Conservation (phyloP, 2,329 filamentous ascomycete genomes). For the Cordyceps farinosa region DNA sequence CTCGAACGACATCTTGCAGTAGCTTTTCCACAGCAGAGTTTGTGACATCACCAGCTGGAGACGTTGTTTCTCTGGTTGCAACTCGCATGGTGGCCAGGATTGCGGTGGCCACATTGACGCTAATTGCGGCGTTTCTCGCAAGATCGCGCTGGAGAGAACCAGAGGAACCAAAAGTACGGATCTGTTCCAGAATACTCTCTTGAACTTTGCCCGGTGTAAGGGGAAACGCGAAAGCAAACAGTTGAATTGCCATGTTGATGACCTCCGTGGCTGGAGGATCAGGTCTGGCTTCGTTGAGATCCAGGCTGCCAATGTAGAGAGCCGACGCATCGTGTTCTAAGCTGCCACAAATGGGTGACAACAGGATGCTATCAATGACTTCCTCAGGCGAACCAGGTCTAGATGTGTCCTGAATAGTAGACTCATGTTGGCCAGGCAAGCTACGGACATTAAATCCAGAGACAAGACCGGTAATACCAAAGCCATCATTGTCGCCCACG, state of each 20-base stretch:
- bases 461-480: slow-evolving; percentile 85
- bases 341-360: slow-evolving; percentile 74
- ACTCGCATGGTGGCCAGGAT: slow-evolving; percentile 79
- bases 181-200: slow-evolving; percentile 91
- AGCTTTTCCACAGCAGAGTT: slow-evolving; percentile 76
- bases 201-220: slow-evolving; percentile 88
- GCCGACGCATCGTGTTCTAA: slow-evolving; percentile 85
- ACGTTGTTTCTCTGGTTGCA: slow-evolving; percentile 74
- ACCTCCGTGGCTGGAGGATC: slow-evolving; percentile 89
- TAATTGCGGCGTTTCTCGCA: slow-evolving; percentile 84
- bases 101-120: slow-evolving; percentile 82
- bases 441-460: slow-evolving; percentile 69
- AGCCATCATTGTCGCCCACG: slow-evolving; percentile 87
- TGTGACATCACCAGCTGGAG: slow-evolving; percentile 68
- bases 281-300: slow-evolving; percentile 48
- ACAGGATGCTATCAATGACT: slow-evolving; percentile 57
- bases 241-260: slow-evolving; percentile 86
- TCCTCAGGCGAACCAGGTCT: slow-evolving; percentile 60
- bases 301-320: slow-evolving; percentile 59
- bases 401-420: slow-evolving; percentile 40
- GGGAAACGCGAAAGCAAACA: slow-evolving; percentile 89
- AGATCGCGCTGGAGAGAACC: slow-evolving; percentile 77
- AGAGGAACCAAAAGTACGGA: slow-evolving; percentile 83
- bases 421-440: slow-evolving; percentile 65
- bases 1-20: slow-evolving; percentile 68